Evolutionary conservation across 345 rosid species (phyloP).

Genomic region (Streptanthus diversifolius): DNA sequence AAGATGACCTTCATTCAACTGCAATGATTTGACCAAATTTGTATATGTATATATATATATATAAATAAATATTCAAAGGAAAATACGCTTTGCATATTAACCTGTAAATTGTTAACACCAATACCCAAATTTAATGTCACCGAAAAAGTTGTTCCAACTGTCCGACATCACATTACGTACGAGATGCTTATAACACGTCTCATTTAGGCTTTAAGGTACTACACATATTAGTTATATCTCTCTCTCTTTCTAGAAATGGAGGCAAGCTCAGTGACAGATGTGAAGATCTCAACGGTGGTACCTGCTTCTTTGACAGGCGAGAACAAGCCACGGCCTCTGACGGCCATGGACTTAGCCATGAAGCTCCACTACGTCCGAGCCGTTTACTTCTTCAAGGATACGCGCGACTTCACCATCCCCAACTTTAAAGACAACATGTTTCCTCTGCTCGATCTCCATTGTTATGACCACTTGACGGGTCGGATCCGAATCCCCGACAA

Average conservation of each 20-base stretch:
- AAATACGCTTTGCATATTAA: not conserved
- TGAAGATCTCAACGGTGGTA: constrained; percentile 56
- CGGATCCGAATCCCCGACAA: constrained; percentile 51
- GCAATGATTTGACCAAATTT: not conserved
- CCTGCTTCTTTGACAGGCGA: constrained; percentile 48
- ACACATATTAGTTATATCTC: not conserved
- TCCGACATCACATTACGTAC: not conserved
- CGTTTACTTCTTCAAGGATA: constrained; percentile 49
- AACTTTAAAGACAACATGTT: constrained; percentile 52
- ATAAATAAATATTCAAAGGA: not conserved
- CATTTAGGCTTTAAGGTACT: not conserved
- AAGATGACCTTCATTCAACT: not conserved
- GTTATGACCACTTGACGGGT: constrained; percentile 43
- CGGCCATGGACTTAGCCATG: constrained; percentile 61
- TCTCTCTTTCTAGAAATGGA: constrained; percentile 6
- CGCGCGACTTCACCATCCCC: constrained; percentile 32
- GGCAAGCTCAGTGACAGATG: constrained; percentile 32
- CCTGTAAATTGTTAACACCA: not conserved
- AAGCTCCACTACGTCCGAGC: constrained; percentile 72
- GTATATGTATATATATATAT: not conserved
- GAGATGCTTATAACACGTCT: constrained; percentile 9
- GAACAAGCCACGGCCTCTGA: constrained; percentile 40
- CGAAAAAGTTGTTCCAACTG: constrained; percentile 7
- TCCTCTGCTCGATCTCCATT: constrained; percentile 42
- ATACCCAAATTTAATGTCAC: constrained; percentile 7